A percentile compares a stretch with the other conserved stretches of the same genome.
These are phyloP conservation scores for Malassezia arunalokei DNA, from an alignment of 1,284 basidiomycete genomes.

Conservation along the genomic window DNA sequence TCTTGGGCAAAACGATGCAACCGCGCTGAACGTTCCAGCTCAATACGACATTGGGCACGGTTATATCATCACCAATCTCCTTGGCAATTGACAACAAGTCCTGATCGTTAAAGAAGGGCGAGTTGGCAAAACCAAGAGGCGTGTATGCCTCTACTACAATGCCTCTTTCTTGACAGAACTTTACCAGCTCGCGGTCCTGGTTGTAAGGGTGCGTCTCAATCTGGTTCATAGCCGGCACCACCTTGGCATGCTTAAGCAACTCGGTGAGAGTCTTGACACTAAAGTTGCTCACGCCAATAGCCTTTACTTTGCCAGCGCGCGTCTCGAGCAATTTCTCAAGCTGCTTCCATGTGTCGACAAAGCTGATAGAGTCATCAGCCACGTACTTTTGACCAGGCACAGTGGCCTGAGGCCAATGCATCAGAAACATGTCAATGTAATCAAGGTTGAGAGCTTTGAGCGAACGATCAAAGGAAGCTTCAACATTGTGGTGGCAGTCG, in stretches of 20 bases:
- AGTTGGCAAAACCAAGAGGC: slow-evolving; percentile 65
- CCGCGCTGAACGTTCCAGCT: slow-evolving; percentile 61
- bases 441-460: slow-evolving; percentile 59
- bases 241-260: slow-evolving; percentile 25
- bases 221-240: slow-evolving; percentile 34
- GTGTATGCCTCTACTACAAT: slow-evolving; percentile 71
- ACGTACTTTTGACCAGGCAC: slow-evolving; percentile 14
- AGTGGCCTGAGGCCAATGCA: slow-evolving; percentile 32
- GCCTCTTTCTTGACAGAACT: slow-evolving; percentile 58
- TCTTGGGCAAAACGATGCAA: slow-evolving; percentile 27
- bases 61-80: slow-evolving; percentile 49
- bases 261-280: slow-evolving; percentile 22
- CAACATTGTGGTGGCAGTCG: slow-evolving; percentile 30
- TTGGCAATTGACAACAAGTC: slow-evolving; percentile 57
- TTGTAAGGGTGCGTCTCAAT: slow-evolving; percentile 30
- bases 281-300: slow-evolving; percentile 54
- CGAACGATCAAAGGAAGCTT: slow-evolving; percentile 56
- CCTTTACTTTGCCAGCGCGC: slow-evolving; percentile 28
- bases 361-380: slow-evolving; percentile 18
- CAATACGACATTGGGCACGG: slow-evolving; percentile 55
- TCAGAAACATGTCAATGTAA: slow-evolving; percentile 52
- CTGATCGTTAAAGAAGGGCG: slow-evolving; percentile 61
- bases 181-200: slow-evolving; percentile 56
- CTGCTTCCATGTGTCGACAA: slow-evolving; percentile 30
- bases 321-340: slow-evolving; percentile 37